Evolutionary conservation across 805 yeast genomes (phyloP).

Genomic region (Candida gorgasii): DNA sequence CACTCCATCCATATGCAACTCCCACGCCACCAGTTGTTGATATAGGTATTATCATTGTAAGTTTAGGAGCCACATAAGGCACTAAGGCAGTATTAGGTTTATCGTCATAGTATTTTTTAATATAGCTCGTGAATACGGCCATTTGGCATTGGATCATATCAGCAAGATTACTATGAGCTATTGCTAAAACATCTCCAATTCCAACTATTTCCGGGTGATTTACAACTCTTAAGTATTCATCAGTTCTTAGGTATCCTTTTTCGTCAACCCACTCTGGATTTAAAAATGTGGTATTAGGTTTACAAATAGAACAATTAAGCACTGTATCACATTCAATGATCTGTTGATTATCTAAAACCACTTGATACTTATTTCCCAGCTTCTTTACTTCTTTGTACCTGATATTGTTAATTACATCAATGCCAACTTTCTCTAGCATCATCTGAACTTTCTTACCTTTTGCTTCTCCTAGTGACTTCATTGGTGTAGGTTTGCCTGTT

Average conservation of each 20-base stretch:
- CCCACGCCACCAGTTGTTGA: slow-evolving; percentile 39
- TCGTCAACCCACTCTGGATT: slow-evolving; percentile 22
- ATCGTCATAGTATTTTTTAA: neutral
- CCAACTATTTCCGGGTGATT: slow-evolving; percentile 28
- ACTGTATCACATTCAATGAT: neutral
- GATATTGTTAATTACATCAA: slow-evolving; percentile 22
- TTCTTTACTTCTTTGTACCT: slow-evolving; percentile 16
- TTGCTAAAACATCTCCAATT: slow-evolving; percentile 36
- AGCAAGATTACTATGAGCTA: slow-evolving; percentile 13
- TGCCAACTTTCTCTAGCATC: slow-evolving; percentile 19
- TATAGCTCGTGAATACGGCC: neutral
- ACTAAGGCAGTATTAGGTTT: neutral
- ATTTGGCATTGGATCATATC: neutral
- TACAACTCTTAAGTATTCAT: slow-evolving; percentile 25
- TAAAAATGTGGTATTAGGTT: slow-evolving; percentile 34
- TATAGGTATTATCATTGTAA: slow-evolving; percentile 29
- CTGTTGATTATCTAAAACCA: slow-evolving; percentile 23
- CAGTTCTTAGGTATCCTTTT: slow-evolving; percentile 29
- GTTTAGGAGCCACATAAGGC: neutral
- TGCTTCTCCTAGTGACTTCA: slow-evolving; percentile 16
- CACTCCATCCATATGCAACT: slow-evolving; percentile 23
- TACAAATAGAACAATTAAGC: slow-evolving; percentile 9
- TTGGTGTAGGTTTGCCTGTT: slow-evolving; percentile 13
- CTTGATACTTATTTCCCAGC: slow-evolving; percentile 25
- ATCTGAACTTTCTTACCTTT: slow-evolving; percentile 3